Percentiles rank a stretch among this genome's conserved stretches.
Conservation (phyloP, 2,329 filamentous ascomycete genomes). For the Pseudogymnoascus sp. region DNA sequence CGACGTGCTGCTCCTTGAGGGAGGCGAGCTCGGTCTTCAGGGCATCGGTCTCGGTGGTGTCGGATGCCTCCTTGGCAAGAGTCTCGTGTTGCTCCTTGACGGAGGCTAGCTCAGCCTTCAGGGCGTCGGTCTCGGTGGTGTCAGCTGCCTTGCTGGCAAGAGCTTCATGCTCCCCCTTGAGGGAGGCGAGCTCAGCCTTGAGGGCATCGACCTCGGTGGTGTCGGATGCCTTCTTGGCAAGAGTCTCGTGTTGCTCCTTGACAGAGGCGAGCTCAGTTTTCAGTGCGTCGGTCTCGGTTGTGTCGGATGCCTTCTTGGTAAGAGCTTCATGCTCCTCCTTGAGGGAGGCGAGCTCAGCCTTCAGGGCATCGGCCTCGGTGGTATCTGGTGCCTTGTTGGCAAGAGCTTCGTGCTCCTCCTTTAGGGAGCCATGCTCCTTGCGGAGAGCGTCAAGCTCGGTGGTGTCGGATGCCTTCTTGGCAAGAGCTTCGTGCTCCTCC, state of each 20-base stretch:
- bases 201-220: constrained; percentile 14
- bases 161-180: constrained; percentile 34
- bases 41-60: constrained; percentile 45
- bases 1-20: constrained; percentile 40
- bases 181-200: constrained; percentile 14
- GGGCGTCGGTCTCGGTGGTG: constrained; percentile 40
- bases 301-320: constrained; percentile 45
- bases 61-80: constrained; percentile 44
- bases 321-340: constrained; percentile 34
- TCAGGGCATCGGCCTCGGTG: constrained; percentile 15
- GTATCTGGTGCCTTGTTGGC: too few relatives aligned
- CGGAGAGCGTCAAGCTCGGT: too few relatives aligned
- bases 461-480: constrained; percentile 44
- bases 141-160: constrained; percentile 44
- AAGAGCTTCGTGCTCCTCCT: too few relatives aligned
- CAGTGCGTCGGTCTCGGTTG: constrained; percentile 40
- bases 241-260: too few relatives aligned
- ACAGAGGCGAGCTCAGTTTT: constrained; percentile 49
- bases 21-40: constrained; percentile 43
- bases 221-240: too few relatives aligned
- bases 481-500: constrained; percentile 37
- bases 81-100: constrained; percentile 34
- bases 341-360: constrained; percentile 18
- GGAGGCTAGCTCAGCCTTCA: constrained; percentile 52
- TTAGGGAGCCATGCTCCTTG: too few relatives aligned